Evolutionary conservation across 2,329 filamentous ascomycete species (phyloP), one percentile per base, ranked within the genome.

Genomic region (Bipolaris zeicola): DNA sequence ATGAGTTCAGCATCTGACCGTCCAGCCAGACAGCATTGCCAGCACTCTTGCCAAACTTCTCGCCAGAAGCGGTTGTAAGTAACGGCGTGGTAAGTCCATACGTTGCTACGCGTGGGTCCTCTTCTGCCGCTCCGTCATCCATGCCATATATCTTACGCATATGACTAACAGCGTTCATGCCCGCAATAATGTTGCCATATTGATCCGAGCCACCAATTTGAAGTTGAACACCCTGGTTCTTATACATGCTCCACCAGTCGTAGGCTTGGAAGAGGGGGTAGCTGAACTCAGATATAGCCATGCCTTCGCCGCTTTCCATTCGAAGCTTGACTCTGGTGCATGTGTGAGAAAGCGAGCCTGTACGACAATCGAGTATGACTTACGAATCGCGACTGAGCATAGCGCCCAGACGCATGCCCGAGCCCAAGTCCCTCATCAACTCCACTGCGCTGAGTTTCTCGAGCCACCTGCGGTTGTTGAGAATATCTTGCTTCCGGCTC

Each of bases 171-270:
- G 90, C 86, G 58, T 97, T 91, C 70, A 95, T 89, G 46, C 95
- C 95, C 11, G 93, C 88, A 26, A 96, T 85, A 63, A 99, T 98
- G 77, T 99, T 99, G 61, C 95, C 95, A 73, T 89, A 98, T 78
- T 99, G 95, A 73, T 99, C 95, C 6, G 92, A 92, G 37, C 95
- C 95, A 55, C 95, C 95, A 50, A 99, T 91, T 77, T 99, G 92
- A 73, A 98, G 85, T 71, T 93, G 89, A 8, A 92, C 82, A 45
- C 84, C 82, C 49, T 82, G 84, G 22, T 83, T 81, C 44, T 85
- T 83, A 77, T 90, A 96, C 79, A 98, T 84, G 65, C 90, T 83
- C 91, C 91, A 98, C 86, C 93, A 99, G 75, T 99, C 95, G 89
- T 93, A 98, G 20, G 89, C 92, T 74, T 99, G 95, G 68, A 98